phyloP scores from a whole-genome alignment of 371 early-diverging fungal genomes.

The Syncephalastrum sp. region DNA sequence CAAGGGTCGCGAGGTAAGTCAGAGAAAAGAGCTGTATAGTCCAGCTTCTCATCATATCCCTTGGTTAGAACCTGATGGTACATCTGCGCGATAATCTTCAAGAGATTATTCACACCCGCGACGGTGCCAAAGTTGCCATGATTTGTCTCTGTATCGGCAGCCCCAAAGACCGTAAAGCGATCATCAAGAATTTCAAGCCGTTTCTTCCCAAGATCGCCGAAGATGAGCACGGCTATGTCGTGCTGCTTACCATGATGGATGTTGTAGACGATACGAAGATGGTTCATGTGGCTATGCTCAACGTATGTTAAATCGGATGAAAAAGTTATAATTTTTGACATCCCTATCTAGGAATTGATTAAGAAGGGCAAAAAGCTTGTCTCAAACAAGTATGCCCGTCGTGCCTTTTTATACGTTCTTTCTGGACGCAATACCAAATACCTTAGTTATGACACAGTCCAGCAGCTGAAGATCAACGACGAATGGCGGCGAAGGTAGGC shows the following conservation, averaged over 20 bases:
- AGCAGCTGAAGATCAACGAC: slow-evolving; percentile 63
- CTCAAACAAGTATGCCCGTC: slow-evolving; percentile 72
- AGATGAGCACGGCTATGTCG: slow-evolving; percentile 91
- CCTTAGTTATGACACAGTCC: slow-evolving; percentile 63
- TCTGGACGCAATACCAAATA: slow-evolving; percentile 73
- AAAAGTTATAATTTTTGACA: not conserved
- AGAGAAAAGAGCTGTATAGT: not conserved
- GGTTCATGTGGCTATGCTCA: slow-evolving; percentile 72
- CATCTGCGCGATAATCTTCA: slow-evolving; percentile 81
- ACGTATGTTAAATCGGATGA: slow-evolving; percentile 33
- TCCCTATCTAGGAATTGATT: slow-evolving; percentile 34
- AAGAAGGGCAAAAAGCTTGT: slow-evolving; percentile 61
- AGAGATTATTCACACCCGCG: slow-evolving; percentile 89
- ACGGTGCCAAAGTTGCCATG: slow-evolving; percentile 86
- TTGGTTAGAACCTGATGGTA: slow-evolving; percentile 63
- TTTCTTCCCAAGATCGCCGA: slow-evolving; percentile 77
- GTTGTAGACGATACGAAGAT: slow-evolving; percentile 95
- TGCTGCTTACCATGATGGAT: slow-evolving; percentile 81
- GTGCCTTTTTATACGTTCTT: slow-evolving; percentile 71
- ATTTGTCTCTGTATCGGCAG: slow-evolving; percentile 76
- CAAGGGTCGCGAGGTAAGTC: slow-evolving; percentile 54
- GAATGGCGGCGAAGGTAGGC: slow-evolving; percentile 54
- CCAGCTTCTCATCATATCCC: no score
- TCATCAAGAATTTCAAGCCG: slow-evolving; percentile 85
- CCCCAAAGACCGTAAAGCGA: slow-evolving; percentile 87